Evolutionary conservation across 495 filamentous ascomycete species (phyloP), one percentile per base, ranked within the genome.

Genomic region (Penicillium egyptiacum): DNA sequence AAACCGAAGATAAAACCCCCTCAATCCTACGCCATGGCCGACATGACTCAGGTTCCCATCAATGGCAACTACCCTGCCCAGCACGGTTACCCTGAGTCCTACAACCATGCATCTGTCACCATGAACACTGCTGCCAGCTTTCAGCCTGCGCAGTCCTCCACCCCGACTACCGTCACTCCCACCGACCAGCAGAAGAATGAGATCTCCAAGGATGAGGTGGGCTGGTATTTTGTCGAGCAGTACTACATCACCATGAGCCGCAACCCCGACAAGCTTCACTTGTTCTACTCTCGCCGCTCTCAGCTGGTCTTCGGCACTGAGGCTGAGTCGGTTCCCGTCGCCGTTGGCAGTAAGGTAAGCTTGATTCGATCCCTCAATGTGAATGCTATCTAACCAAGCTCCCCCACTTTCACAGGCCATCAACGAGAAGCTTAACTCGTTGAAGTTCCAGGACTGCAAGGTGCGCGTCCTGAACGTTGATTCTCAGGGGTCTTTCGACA

Each of bases 201-300:
- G 51, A 79, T 75, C 60, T 70, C 78, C 43, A 95, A 94, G 72
- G 90, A 92, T 73, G 91, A 98, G 75, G 89, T 98, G 50, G 94
- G 91, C 64, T 98, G 94, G 94, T 97, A 92, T 73, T 98, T 98
- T 61, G 94, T 98, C 33, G 95, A 98, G 81, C 92, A 96, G 70
- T 98, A 96, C 80, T 98, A 98, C 73, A 98, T 91, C 59, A 98
- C 90, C 60, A 81, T 98, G 65, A 96, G 91, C 85, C 90, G 91
- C 70, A 88, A 79, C 57, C 94, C 95, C 16, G 92, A 96, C 64
- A 96, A 93, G 75, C 85, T 98, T 58, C 91, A 91, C 67, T 78
- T 93, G 23, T 95, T 91, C 79, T 93, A 95, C 74, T 83, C 86
- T 60, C 91, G 90, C 68, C 84, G 77, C 20, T 92, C 90, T 31